phyloP scores from a whole-genome alignment of 2,329 filamentous ascomycete genomes.

The Orbilia ellipsospora region DNA sequence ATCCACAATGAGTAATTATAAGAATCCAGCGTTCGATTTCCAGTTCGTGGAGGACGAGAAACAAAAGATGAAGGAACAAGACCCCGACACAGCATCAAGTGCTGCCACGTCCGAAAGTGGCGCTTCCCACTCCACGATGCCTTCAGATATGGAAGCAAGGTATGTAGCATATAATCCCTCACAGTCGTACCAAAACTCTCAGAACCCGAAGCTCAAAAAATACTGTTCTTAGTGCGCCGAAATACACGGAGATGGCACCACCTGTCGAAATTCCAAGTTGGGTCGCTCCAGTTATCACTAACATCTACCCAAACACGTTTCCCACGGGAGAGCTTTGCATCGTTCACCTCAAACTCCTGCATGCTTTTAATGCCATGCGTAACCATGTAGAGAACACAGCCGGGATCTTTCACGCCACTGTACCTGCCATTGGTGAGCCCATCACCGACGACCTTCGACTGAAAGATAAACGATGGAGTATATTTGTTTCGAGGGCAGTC shows the following conservation, averaged over 20 bases:
- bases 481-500: slow-evolving; percentile 47
- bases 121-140: slow-evolving; percentile 19
- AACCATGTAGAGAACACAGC: slow-evolving; percentile 33
- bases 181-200: neutral
- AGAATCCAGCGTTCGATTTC: slow-evolving; percentile 14
- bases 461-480: slow-evolving; percentile 54
- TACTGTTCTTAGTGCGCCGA: slow-evolving; percentile 10
- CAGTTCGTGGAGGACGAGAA: slow-evolving; percentile 24
- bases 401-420: slow-evolving; percentile 43
- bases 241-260: slow-evolving; percentile 32
- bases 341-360: slow-evolving; percentile 47
- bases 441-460: slow-evolving; percentile 41
- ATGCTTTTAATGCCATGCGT: slow-evolving; percentile 49
- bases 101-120: slow-evolving; percentile 5
- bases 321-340: slow-evolving; percentile 35
- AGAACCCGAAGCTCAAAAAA: neutral
- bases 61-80: slow-evolving; percentile 25
- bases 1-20: neutral
- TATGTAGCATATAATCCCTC: neutral
- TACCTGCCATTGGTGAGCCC: slow-evolving; percentile 33
- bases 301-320: slow-evolving; percentile 25
- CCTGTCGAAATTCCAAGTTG: slow-evolving; percentile 8
- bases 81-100: slow-evolving; percentile 13
- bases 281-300: slow-evolving; percentile 19
- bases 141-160: slow-evolving; percentile 25